These are phyloP conservation scores for Scenedesmus sp. DNA, from an alignment of 163 green algal genomes.

Conservation along the genomic window DNA sequence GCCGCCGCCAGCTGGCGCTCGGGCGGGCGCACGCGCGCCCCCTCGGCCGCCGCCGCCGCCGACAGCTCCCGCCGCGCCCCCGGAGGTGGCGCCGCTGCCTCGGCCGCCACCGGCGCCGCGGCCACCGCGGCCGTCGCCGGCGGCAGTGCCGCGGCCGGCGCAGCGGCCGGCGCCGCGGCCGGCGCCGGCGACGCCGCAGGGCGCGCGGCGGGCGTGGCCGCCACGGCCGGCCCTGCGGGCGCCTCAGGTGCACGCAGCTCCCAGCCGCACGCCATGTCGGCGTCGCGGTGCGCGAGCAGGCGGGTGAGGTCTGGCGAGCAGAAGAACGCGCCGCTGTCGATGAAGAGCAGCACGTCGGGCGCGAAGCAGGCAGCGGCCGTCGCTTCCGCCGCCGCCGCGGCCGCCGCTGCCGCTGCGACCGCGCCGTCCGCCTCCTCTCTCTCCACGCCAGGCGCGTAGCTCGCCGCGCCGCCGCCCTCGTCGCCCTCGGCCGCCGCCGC, in stretches of 20 bases:
- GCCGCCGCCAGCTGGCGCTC: neutral
- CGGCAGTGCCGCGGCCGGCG: conserved; percentile 4
- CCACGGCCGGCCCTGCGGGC: neutral
- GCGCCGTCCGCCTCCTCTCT: neutral
- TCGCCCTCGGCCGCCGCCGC: neutral
- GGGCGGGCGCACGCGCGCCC: neutral
- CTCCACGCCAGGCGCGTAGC: neutral
- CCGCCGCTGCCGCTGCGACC: neutral
- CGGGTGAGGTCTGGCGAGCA: conserved; percentile 22
- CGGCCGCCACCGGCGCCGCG: neutral
- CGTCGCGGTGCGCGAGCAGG: conserved; percentile 17
- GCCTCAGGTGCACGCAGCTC: conserved; percentile 8
- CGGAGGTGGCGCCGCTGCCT: neutral
- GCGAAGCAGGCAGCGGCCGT: conserved; percentile 1
- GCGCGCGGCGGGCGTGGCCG: neutral
- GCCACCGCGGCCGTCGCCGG: no score
- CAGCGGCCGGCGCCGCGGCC: neutral
- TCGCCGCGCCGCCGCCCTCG: neutral
- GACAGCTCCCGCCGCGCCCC: no score
- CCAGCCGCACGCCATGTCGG: conserved; percentile 35
- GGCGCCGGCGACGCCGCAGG: neutral
- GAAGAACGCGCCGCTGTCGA: conserved; percentile 12
- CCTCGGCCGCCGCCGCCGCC: conserved; percentile 7
- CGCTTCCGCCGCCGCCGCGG: no score
- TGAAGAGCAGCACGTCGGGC: conserved; percentile 28